Percentiles rank a stretch among this genome's conserved stretches.
Conservation (phyloP, 768 basidiomycete species). For the Termitomyces sp. region DNA sequence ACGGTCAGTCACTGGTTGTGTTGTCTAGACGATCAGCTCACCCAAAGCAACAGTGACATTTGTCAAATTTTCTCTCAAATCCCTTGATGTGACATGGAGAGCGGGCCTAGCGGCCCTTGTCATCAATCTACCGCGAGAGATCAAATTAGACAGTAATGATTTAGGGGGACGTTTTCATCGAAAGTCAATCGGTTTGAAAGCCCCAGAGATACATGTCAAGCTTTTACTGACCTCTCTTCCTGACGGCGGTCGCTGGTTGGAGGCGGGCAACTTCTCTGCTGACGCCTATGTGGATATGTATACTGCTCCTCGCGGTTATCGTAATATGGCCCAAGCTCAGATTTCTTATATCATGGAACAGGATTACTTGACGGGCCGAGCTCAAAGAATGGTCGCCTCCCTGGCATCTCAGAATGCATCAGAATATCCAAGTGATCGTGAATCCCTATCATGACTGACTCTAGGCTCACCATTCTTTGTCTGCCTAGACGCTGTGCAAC, state of each 20-base stretch:
- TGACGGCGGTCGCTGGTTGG: slow-evolving; percentile 56
- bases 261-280: slow-evolving; percentile 50
- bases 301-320: slow-evolving; percentile 56
- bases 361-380: slow-evolving; percentile 67
- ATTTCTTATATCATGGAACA: slow-evolving; percentile 65
- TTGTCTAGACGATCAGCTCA: neutral
- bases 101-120: slow-evolving; percentile 52
- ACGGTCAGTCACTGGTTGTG: slow-evolving; percentile 49
- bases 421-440: slow-evolving; percentile 13
- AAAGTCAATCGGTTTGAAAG: slow-evolving; percentile 55
- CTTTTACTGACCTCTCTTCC: slow-evolving; percentile 42
- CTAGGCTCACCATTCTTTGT: neutral
- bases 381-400: slow-evolving; percentile 44
- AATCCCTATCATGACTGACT: neutral
- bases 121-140: slow-evolving; percentile 52
- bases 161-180: slow-evolving; percentile 65
- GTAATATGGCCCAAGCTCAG: slow-evolving; percentile 48
- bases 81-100: slow-evolving; percentile 54
- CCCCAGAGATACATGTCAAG: slow-evolving; percentile 49
- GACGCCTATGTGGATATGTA: slow-evolving; percentile 71
- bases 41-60: slow-evolving; percentile 65
- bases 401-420: slow-evolving; percentile 6
- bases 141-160: slow-evolving; percentile 72
- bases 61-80: slow-evolving; percentile 59
- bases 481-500: slow-evolving; percentile 20